Evolutionary conservation across 495 filamentous ascomycete species (phyloP), one percentile per base, ranked within the genome.

Genomic region (Xylaria venustula): DNA sequence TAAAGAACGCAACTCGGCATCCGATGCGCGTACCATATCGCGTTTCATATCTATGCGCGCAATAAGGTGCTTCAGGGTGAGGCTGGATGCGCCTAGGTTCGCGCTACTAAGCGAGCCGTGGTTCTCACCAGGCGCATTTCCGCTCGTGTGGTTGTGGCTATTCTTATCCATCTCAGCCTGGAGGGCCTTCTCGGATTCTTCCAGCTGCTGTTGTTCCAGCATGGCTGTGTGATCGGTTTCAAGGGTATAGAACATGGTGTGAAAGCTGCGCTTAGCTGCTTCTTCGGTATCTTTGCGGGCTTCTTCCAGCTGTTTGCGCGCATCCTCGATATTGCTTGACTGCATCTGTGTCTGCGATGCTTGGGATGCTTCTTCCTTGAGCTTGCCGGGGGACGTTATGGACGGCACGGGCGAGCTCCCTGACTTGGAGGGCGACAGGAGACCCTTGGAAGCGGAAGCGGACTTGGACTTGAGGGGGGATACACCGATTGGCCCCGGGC

Each of bases 1-100:
- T 59, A 99, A 77, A 48, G 84, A 89, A 53, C 95, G 85, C 42
- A 99, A 82, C 66, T 99, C 93, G 9, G 91, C 88, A 73, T 99
- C 95, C 3, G 91, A 95, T 11, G 95, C 92, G 60, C 84, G 81
- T 19, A 99, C 93, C 76, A 88, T 84, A 42, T 91, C 86, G 54
- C 94, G 87, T 75, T 96, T 91, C 67, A 88, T 83, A 77, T 99
- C 94, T 67, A 99, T 98, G 61, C 92, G 83, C 25, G 91, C 90
- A 64, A 99, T 97, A 40, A 99, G 83, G 72, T 99, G 92, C 72
- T 98, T 98, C 53, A 99, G 76, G 11, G 93, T 97, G 57, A 99
- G 77, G 68, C 92, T 98, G n/a, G 94, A 97, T 44, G 94, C 92
- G 68, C 94, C 94, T 11, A 99, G 83, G 73, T 98, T 97, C 26